Percentiles rank a stretch among this genome's conserved stretches.
Evolutionary conservation across 768 basidiomycete species (phyloP).

Genomic region (Pisolithus tinctorius): DNA sequence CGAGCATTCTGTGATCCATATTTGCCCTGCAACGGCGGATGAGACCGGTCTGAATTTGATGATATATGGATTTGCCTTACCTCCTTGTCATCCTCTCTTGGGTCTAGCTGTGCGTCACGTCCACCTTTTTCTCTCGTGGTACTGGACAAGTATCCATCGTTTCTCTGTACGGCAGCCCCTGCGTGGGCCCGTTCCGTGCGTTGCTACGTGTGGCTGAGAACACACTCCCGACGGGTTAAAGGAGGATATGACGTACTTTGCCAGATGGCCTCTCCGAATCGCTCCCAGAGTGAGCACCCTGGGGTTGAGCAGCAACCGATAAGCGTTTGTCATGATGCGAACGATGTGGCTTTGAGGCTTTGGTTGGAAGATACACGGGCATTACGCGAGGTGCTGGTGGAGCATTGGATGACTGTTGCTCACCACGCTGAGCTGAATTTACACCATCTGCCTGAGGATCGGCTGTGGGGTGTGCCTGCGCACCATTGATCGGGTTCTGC

Average conservation of each 20-base stretch:
- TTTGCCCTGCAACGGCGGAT: slow-evolving; percentile 11
- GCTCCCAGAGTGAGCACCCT: slow-evolving; percentile 27
- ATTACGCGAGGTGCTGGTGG: slow-evolving; percentile 32
- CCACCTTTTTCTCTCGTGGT: slow-evolving; percentile 23
- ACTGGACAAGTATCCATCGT: slow-evolving; percentile 15
- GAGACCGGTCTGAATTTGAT: not conserved
- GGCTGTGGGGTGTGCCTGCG: slow-evolving; percentile 10
- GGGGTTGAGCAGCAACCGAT: slow-evolving; percentile 18
- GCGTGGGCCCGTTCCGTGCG: slow-evolving; percentile 28
- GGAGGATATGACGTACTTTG: slow-evolving; percentile 21
- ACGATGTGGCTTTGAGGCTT: slow-evolving; percentile 24
- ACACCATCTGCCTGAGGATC: slow-evolving; percentile 14
- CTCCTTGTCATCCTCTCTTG: slow-evolving; percentile 26
- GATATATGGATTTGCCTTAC: slow-evolving; percentile 7
- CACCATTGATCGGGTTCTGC: slow-evolving; percentile 23
- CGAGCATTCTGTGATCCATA: slow-evolving; percentile 17
- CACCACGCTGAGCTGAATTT: slow-evolving; percentile 18
- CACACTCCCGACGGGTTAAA: slow-evolving; percentile 2
- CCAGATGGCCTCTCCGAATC: slow-evolving; percentile 20
- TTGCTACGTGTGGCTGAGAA: slow-evolving; percentile 20
- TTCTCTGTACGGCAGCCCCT: slow-evolving; percentile 25
- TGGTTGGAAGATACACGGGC: slow-evolving; percentile 29
- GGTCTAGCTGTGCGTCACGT: slow-evolving; percentile 14
- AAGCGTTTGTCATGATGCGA: slow-evolving; percentile 23
- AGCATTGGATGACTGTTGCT: slow-evolving; percentile 12